A percentile compares a stretch with the other conserved stretches of the same genome.
phyloP scores from a whole-genome alignment of 495 filamentous ascomycete genomes.

The Monascus purpureus region DNA sequence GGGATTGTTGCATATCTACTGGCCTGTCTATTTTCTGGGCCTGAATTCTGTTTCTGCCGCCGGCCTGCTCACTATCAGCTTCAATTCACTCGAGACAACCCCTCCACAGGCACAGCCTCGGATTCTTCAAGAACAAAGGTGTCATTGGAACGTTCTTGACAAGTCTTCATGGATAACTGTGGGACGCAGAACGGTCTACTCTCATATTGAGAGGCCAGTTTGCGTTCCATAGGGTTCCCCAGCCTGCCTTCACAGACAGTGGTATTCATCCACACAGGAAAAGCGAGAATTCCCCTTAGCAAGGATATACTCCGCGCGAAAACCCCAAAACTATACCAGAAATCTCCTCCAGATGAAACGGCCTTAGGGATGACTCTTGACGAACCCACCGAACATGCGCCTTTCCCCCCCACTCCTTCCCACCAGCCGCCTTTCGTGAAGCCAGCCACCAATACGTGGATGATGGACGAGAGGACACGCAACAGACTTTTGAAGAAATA shows the following conservation, averaged over 20 bases:
- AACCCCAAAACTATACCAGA: not conserved
- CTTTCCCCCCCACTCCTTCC: constrained; percentile 15
- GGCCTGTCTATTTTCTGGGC: too few relatives aligned
- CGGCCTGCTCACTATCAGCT: too few relatives aligned
- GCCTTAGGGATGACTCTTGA: constrained; percentile 28
- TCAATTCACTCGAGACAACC: too few relatives aligned
- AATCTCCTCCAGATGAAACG: constrained; percentile 17
- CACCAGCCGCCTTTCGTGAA: constrained; percentile 18
- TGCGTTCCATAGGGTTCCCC: constrained; percentile 40
- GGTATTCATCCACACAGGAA: not conserved
- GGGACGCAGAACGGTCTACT: constrained; percentile 39
- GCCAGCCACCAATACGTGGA: constrained; percentile 22
- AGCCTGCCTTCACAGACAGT: constrained; percentile 15
- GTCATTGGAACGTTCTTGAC: not conserved
- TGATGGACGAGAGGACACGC: constrained; percentile 25
- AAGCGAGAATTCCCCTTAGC: too few relatives aligned
- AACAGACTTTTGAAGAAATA: constrained; percentile 31
- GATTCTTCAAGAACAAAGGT: too few relatives aligned
- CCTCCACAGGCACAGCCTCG: too few relatives aligned
- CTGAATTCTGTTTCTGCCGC: too few relatives aligned
- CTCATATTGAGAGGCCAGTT: constrained; percentile 35
- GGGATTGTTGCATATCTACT: too few relatives aligned
- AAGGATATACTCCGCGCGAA: too few relatives aligned
- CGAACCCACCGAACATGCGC: constrained; percentile 31
- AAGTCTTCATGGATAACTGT: constrained; percentile 29